A percentile compares a stretch with the other conserved stretches of the same genome.
These are phyloP conservation scores for Penium margaritaceum DNA, from an alignment of 139 green algal species.

Conservation along the genomic window DNA sequence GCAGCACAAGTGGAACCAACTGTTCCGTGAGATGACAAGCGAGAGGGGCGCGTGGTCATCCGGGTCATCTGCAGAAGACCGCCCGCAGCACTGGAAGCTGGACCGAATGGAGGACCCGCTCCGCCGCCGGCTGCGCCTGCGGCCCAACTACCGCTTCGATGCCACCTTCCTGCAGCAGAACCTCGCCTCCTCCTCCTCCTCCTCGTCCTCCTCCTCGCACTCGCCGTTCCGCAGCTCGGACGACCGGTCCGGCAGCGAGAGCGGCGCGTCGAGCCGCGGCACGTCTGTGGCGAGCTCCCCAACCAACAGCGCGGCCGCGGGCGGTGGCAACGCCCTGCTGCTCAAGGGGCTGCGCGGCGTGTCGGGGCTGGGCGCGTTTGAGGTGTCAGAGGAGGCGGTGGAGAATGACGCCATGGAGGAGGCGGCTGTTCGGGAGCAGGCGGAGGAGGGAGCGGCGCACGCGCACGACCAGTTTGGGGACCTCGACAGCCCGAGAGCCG, in stretches of 20 bases:
- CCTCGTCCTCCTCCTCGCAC: background rate
- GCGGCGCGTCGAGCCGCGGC: too few relatives aligned
- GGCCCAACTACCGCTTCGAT: constrained; percentile 28
- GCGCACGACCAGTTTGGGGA: too few relatives aligned
- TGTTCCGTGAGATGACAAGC: constrained; percentile 13
- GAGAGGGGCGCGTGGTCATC: constrained; percentile 27
- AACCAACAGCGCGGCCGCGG: background rate
- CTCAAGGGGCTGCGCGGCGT: background rate
- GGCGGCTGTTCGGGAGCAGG: background rate
- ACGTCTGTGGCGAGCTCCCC: background rate
- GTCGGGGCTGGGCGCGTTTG: background rate
- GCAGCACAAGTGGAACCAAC: constrained; percentile 26
- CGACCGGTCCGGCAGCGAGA: background rate
- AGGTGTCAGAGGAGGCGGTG: background rate
- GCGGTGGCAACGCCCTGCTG: constrained; percentile 1
- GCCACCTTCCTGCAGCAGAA: background rate
- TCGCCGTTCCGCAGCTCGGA: background rate
- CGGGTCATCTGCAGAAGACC: background rate
- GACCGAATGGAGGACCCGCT: constrained; percentile 29
- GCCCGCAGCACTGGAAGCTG: constrained; percentile 28
- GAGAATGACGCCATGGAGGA: constrained; percentile 1
- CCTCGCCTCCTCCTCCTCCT: background rate
- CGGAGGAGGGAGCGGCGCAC: background rate
- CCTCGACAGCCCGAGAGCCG: too few relatives aligned
- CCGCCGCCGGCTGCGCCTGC: constrained; percentile 19